Conservation (phyloP, 768 basidiomycete genomes). For the Mycena metata region DNA sequence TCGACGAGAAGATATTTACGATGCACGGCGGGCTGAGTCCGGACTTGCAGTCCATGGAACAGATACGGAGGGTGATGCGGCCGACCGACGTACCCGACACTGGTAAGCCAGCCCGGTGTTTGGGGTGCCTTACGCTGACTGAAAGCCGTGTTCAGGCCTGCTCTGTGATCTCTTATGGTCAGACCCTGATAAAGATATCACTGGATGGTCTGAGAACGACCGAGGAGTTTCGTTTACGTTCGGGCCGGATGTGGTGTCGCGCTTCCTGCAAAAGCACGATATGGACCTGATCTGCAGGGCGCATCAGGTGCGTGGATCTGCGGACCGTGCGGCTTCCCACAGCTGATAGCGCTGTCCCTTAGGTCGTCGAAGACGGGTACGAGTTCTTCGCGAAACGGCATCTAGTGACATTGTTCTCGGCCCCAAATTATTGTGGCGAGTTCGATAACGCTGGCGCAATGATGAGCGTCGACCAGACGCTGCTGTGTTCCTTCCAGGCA, state of each 20-base stretch:
- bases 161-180: conserved; percentile 98
- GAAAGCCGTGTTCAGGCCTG: conserved; percentile 66
- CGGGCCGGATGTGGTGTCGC: conserved; percentile 96
- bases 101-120: conserved; percentile 63
- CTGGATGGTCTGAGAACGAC: conserved; percentile 99
- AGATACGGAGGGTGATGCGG: conserved; percentile 98
- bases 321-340: background rate
- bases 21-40: conserved; percentile 99
- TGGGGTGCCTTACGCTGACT: conserved; percentile 9
- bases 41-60: conserved; percentile 99
- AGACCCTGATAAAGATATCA: conserved; percentile 99
- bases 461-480: conserved; percentile 99
- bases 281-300: conserved; percentile 99
- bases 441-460: conserved; percentile 99
- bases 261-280: conserved; percentile 99
- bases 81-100: conserved; percentile 99
- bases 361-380: conserved; percentile 99
- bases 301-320: conserved; percentile 81
- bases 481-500: conserved; percentile 98
- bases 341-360: conserved; percentile 22
- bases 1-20: conserved; percentile 99
- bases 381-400: conserved; percentile 99
- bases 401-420: conserved; percentile 96
- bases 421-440: conserved; percentile 95
- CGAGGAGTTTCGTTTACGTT: conserved; percentile 99